Base-by-base conservation (phyloP, 345 rosid genomes). In the Brassica napus region DNA sequence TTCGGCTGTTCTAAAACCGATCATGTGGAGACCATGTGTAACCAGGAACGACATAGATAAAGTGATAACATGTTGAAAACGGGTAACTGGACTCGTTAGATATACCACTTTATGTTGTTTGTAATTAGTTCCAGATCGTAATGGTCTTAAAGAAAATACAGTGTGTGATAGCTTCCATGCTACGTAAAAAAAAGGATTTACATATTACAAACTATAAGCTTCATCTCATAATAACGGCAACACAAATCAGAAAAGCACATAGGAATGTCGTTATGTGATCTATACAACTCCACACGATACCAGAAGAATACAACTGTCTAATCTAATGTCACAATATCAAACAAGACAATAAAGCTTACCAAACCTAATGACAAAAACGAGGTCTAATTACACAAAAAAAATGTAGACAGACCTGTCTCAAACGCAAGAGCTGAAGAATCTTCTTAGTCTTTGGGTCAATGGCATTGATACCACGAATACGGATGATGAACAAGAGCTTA, bases 391-490 rank as follows among this genome's bases (percentile, higher is more conserved):
- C 11, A 37, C 3, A 8, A 35, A 37, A 12, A 16, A 5, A 18
- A 18, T 18, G 15, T 15, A 30, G 4, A 30, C 24, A 11, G 75
- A 94, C 97, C 98, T 94, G 98, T 88, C 94, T 85, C 85, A 94
- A 67, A 73, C 97, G 94, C 75, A 94, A 69, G 15, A 94, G 97
- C 89, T 91, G 97, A 83, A 94, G 85, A 65, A 94, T 94, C 86
- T 85, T 90, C 80, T 88, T 87, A 0, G 94, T 87, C 83, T 88
- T 92, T 0, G 98, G 98, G 82, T 94, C 86, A 83, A 94, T 89
- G 0, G 98, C 97, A 72, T 94, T 94, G 77, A 94, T 92, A 82
- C 97, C 96, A 69, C 89, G 93, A 18, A 92, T 94, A 47, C 98
- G 87, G 69, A 92, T 60, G 57, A 92, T 89, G 68, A 90, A 94